Base-by-base conservation (phyloP, 306 rosid genomes). In the Lathyrus tuberosus region DNA sequence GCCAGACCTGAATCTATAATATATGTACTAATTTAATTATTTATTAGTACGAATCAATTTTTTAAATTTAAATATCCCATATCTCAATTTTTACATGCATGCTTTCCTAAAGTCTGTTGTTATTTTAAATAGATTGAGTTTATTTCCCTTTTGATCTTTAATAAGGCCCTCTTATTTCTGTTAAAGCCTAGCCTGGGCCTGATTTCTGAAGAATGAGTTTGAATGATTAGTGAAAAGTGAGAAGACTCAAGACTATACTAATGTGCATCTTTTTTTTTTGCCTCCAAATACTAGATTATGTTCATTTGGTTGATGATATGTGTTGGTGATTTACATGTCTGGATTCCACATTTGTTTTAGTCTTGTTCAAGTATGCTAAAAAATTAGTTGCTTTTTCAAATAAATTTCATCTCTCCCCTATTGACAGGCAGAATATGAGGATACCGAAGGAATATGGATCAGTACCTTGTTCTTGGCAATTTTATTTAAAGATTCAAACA, bases 401-500 rank as follows among this genome's bases (percentile, higher is more conserved):
- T 54, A 67, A 37, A 49, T 57, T 72, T 41, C 48, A 69, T 18
- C 10, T n/a, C 53, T 52, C 44, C 4, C 9, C 46, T 76, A 16
- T 78, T 69, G 73, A 61, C 96, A 94, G 98, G 95, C 81, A 67
- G 97, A 90, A 76, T 86, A 70, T 72, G 97, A 85, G 83, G 98
- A 90, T 73, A 62, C 85, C 10, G 96, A 94, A 82, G 92, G 96
- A 79, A 80, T 90, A 83, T 90, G 98, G 98, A 85, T 90, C 74
- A 88, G 84, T 79, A 86, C 90, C 80, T 78, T 90, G 86, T 87
- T 94, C 60, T 85, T 88, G 70, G 89, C 98, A 65, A 79, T 87
- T 81, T 81, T 94, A 73, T 94, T 94, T 77, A 94, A 90, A 84
- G 98, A 94, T 74, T 80, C 74, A 74, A 79, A 78, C 65, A 80